Evolutionary conservation across 768 basidiomycete genomes (phyloP), one percentile per base, ranked within the genome.

Genomic region (Auriscalpium orientale): DNA sequence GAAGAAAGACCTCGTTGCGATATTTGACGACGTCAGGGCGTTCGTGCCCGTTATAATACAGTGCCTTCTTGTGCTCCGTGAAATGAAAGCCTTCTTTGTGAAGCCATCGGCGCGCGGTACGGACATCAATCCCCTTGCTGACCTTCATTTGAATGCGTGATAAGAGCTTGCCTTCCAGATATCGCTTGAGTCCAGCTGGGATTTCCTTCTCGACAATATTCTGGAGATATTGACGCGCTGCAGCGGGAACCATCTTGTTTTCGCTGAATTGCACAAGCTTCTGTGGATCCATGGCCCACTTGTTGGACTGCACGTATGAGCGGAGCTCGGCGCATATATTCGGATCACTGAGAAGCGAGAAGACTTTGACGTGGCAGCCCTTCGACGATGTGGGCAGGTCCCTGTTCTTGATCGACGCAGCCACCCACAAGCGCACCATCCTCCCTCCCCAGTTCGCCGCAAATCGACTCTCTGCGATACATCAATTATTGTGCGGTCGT

Each of bases 21-120:
- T 64, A 45, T 4, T 50, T 18, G 15, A 64, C 61, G 40, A 62
- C 59, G 37, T 64, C 63, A 12, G 61, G 58, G 11, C 64, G 54
- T 34, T 65, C 64, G 49, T 65, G 64, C 1, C 64, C 64, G 46
- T 65, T 59, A 37, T 48, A 53, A 53, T 65, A 65, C 2, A 58
- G 20, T 7, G 46, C 56, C 43, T 65, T 65, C 37, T 55, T 43
- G 50, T 60, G 54, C 13, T n/a, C 34, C 0, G 21, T 51, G 21
- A 49, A 55, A 2, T 8, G 22, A 38, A 62, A 64, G 12, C 61
- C 61, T 47, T 72, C 63, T 2, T 54, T 43, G 11, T 55, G 63
- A 37, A 77, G 59, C 54, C 59, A 69, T 1, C 60, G 59, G 22
- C 69, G 61, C 9, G 71, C 71, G 3, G 73, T 76, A 13, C 43